A percentile compares a stretch with the other conserved stretches of the same genome.
Evolutionary conservation across 805 yeast genomes (phyloP).

Genomic region (Pichia nakasei): DNA sequence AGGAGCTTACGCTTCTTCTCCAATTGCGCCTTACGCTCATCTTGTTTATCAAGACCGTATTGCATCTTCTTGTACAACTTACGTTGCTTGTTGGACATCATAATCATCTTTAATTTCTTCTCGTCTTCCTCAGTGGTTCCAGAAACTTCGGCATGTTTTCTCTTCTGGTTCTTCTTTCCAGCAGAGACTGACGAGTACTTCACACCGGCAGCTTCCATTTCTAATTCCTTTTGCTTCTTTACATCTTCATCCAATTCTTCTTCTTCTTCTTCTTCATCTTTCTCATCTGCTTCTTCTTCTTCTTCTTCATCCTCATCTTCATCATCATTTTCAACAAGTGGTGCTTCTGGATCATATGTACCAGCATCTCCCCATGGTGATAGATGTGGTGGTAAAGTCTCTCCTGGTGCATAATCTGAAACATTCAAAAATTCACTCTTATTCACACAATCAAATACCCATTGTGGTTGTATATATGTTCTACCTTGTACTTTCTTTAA

Average conservation of each 20-base stretch:
- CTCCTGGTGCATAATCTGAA: constrained; percentile 85
- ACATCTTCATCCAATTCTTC: constrained; percentile 36
- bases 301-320: constrained; percentile 37
- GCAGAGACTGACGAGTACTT: constrained; percentile 50
- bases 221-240: constrained; percentile 70
- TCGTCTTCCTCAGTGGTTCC: constrained; percentile 61
- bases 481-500: constrained; percentile 76
- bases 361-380: constrained; percentile 99
- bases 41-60: constrained; percentile 78
- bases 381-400: constrained; percentile 89
- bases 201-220: constrained; percentile 84
- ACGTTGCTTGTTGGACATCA: constrained; percentile 97
- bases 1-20: constrained; percentile 62
- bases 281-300: constrained; percentile 43
- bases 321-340: constrained; percentile 30
- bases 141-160: constrained; percentile 29
- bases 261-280: constrained; percentile 39
- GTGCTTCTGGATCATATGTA: constrained; percentile 75
- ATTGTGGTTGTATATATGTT: constrained; percentile 94
- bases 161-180: constrained; percentile 23
- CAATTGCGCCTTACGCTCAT: constrained; percentile 60
- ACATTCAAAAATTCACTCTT: constrained; percentile 68
- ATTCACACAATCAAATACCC: constrained; percentile 91
- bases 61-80: constrained; percentile 92
- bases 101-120: constrained; percentile 84